Evolutionary conservation across 2,329 filamentous ascomycete genomes (phyloP).

Genomic region (Diaporthe destruens): DNA sequence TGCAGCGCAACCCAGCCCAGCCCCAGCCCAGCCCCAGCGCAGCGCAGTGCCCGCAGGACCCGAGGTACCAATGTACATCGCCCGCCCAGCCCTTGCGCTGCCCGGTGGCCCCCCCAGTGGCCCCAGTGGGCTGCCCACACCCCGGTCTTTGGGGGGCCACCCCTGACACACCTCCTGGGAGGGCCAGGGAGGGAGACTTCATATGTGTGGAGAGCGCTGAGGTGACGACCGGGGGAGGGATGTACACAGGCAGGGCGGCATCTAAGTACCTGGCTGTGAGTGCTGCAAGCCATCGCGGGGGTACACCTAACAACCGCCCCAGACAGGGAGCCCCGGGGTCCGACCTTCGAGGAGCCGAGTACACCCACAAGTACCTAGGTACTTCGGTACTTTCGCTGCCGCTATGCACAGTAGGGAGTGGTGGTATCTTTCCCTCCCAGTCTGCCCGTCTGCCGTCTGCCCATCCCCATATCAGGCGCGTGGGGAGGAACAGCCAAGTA

Average conservation of each 20-base stretch:
- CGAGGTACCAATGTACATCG: conserved; percentile 30
- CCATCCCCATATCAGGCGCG: neutral
- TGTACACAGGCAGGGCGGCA: conserved; percentile 13
- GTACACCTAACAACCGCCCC: conserved; percentile 28
- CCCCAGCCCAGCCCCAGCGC: conserved; percentile 11
- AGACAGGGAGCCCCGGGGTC: conserved; percentile 22
- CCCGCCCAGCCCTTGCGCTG: conserved; percentile 17
- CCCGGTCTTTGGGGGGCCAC: conserved; percentile 37
- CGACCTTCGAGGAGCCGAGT: neutral
- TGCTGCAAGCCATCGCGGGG: conserved; percentile 31
- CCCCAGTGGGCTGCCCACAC: conserved; percentile 31
- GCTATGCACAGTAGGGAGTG: neutral
- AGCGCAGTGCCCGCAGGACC: conserved; percentile 17
- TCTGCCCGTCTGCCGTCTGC: too few species aligned
- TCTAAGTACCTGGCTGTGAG: conserved; percentile 10
- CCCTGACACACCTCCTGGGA: conserved; percentile 39
- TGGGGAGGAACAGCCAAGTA: neutral
- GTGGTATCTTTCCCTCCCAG: neutral
- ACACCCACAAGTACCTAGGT: neutral
- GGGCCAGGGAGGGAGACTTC: conserved; percentile 37
- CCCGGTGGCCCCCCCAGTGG: conserved; percentile 28
- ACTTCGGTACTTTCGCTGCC: conserved; percentile 1
- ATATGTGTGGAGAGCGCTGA: conserved; percentile 38
- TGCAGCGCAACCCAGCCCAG: conserved; percentile 9
- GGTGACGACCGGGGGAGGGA: conserved; percentile 33